Conservation (phyloP, 352 stramenopile species). For the Blastocystis sp. region DNA sequence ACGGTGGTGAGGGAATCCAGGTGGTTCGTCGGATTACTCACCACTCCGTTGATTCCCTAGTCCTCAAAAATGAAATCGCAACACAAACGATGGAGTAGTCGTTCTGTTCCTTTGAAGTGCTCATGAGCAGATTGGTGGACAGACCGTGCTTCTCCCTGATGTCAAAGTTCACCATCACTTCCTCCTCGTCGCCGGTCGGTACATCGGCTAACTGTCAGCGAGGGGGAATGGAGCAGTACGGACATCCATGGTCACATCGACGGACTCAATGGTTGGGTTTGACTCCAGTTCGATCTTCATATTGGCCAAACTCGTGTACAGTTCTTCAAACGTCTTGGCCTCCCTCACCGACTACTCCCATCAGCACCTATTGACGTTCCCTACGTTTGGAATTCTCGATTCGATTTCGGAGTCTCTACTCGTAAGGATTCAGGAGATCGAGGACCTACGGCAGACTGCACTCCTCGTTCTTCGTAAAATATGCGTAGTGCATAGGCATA, state of each 20-base stretch:
- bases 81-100: slow-evolving; percentile 12
- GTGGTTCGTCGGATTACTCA: slow-evolving; percentile 39
- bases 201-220: slow-evolving; percentile 22
- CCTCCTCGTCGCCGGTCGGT: not conserved
- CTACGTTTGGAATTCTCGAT: slow-evolving; percentile 16
- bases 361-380: not conserved
- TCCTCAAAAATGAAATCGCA: not conserved
- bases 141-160: slow-evolving; percentile 21
- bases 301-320: slow-evolving; percentile 7
- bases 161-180: slow-evolving; percentile 41
- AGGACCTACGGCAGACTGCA: slow-evolving; percentile 37
- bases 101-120: slow-evolving; percentile 1
- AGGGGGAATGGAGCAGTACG: not conserved
- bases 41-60: not conserved
- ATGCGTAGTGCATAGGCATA: slow-evolving; percentile 57
- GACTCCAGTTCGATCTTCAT: slow-evolving; percentile 58
- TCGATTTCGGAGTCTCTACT: slow-evolving; percentile 50
- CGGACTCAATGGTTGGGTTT: not conserved
- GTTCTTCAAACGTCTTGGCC: slow-evolving; percentile 39
- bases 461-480: slow-evolving; percentile 20
- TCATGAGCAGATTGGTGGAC: not conserved
- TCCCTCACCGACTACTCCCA: slow-evolving; percentile 28
- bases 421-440: not conserved
- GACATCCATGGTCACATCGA: slow-evolving; percentile 58
- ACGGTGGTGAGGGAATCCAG: not conserved